Base-by-base conservation (phyloP, 2,329 filamentous ascomycete genomes). In the Neonectria sp. region DNA sequence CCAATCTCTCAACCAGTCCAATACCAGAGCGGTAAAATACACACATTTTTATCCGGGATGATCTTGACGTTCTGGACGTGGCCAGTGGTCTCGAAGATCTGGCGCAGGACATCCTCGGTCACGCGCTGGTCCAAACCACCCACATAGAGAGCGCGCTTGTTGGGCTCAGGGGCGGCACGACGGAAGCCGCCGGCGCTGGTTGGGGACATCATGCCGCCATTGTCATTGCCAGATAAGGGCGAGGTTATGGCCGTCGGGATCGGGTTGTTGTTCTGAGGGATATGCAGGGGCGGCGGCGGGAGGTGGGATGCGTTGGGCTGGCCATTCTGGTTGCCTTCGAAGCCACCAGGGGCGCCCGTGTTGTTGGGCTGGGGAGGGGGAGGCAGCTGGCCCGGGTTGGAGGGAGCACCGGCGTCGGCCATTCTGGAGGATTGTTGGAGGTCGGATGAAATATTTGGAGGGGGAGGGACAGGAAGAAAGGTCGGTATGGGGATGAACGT, bases 1-100 rank as follows among this genome's bases (percentile, higher is more conserved):
- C 48, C 24, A 31, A 40, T 40, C 49, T 49, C n/a, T 29, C 43
- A 37, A 57, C 17, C 27, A 61, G 4, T 35, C 29, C 27, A 31
- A 15, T 27, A 25, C 13, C 29, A 12, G 6, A 48, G 29, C 7
- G 24, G 25, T 13, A 25, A 40, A 27, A 13, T 57, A 90, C 94
- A 89, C 85, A 97, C 95, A 84, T 98, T 99, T 89, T 99, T 99
- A 87, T 99, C 96, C 59, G 96, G 96, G 81, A 99, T 99, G 79
- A 99, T 98, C 88, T 99, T 99, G 80, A 99, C 96, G 79, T 94
- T 98, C 84, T 97, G 93, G 72, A 99, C 96, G 83, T 99, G 96
- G 64, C 96, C 96, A 67, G 95, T 98, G 7, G 96, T 99, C 86
- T 99, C 96, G 79, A 99, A 99, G 77, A 98, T 98, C 82, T 98